Base-by-base conservation (phyloP, 2,329 filamentous ascomycete genomes). In the Nothopassalora personata region DNA sequence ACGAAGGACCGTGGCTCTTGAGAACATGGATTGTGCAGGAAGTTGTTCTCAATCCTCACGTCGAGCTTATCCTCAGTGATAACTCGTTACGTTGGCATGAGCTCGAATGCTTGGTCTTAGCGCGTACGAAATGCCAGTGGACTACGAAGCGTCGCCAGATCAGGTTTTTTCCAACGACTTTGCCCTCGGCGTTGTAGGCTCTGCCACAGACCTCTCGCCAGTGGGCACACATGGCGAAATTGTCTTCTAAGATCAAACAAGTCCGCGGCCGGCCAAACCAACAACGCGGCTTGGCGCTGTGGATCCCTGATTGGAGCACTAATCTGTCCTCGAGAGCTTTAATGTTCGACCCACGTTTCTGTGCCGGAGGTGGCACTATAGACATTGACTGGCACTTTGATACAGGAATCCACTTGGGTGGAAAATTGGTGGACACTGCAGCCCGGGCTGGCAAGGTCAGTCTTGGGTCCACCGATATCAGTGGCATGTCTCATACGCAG, bases 21-120 rank as follows among this genome's bases (percentile, higher is more conserved):
- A 53, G 67, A 13, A 69, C 67, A 7, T 72, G 69, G 70, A 60
- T 71, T 15, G 66, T 72, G 10, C 68, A 72, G 56, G 68, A 71
- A 59, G 68, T 71, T 1, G 68, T 68, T 5, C 58, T 72, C 19
- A 69, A 70, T 36, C 61, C 65, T 7, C 53, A 66, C 36, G 68
- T 72, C 13, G 66, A 70, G 34, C 60, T 71, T 47, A 61, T 70
- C 0, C 57, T 71, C n/a, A 69, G 67, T 13, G 58, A 62, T 9
- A 61, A 54, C 9, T 63, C 57, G 5, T 49, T 71, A 28, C 62
- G 59, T 4, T 71, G 68, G 68, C 58, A 67, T 46, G 68, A 71
- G 23, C 58, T 72, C 4, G 69, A 68, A 39, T 70, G 10, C 59
- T 70, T 3, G 70, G 70, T 9, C 54, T 71, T 10, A 65, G 66